phyloP scores from a whole-genome alignment of 208 protist genomes.

The Leishmania braziliensis region DNA sequence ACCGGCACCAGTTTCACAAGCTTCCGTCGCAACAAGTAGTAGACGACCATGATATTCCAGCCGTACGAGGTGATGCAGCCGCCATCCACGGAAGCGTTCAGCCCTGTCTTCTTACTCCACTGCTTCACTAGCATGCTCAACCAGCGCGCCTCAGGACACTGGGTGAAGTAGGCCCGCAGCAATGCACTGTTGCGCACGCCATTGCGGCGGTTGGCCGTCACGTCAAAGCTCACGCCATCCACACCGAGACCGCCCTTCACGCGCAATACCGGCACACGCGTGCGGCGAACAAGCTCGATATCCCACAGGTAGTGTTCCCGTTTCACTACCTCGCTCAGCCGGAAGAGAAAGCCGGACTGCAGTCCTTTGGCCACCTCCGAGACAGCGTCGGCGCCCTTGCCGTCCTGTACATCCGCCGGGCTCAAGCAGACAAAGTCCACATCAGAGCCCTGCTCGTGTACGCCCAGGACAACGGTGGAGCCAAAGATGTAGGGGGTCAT shows the following conservation, averaged over 20 bases:
- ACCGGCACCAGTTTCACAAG: constrained; percentile 61
- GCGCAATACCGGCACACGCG: constrained; percentile 86
- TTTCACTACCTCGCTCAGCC: constrained; percentile 27
- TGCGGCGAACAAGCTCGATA: constrained; percentile 75
- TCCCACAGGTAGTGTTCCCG: constrained; percentile 51
- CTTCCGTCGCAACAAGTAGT: constrained; percentile 74
- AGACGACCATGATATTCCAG: constrained; percentile 87
- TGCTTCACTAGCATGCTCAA: constrained; percentile 80
- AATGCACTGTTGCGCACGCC: constrained; percentile 88
- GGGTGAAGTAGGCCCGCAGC: constrained; percentile 72
- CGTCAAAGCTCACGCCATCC: constrained; percentile 66
- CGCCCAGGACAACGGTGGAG: constrained; percentile 76
- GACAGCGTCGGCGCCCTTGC: constrained; percentile 54
- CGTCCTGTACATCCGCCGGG: constrained; percentile 40
- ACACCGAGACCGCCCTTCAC: constrained; percentile 30
- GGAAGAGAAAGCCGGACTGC: constrained; percentile 64
- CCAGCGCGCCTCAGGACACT: constrained; percentile 67
- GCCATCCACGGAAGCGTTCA: constrained; percentile 66
- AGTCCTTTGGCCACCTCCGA: constrained; percentile 69
- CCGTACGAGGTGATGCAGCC: constrained; percentile 91
- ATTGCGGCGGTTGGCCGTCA: constrained; percentile 79
- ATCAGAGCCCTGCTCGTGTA: constrained; percentile 70
- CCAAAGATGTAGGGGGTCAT: constrained; percentile 81
- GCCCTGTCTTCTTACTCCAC: constrained; percentile 83
- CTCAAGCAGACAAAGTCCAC: constrained; percentile 83